Evolutionary conservation across 1,284 basidiomycete genomes (phyloP).

Genomic region (Schizopora paradoxa): DNA sequence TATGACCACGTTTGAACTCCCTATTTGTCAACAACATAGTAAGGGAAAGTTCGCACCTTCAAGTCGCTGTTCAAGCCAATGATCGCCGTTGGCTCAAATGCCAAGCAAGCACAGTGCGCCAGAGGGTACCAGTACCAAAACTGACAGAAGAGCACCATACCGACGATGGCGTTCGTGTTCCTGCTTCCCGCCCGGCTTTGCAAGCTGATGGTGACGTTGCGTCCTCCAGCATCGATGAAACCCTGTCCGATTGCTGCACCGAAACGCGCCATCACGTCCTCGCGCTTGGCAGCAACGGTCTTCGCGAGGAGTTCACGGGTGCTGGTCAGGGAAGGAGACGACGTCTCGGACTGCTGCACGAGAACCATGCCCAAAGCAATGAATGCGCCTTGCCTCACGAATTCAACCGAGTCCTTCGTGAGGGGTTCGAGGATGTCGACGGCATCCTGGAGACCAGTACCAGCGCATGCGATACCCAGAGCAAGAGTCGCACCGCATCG

Average conservation of each 20-base stretch:
- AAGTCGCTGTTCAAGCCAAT: constrained; percentile 85
- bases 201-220: constrained; percentile 90
- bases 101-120: constrained; percentile 87
- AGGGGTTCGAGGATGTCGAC: constrained; percentile 93
- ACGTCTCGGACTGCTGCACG: constrained; percentile 89
- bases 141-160: constrained; percentile 94
- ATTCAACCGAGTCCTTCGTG: constrained; percentile 95
- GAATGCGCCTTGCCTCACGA: constrained; percentile 96
- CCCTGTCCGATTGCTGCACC: constrained; percentile 93
- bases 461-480: constrained; percentile 92
- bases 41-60: constrained; percentile 46
- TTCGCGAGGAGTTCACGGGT: constrained; percentile 82
- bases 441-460: constrained; percentile 94
- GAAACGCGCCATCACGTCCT: constrained; percentile 96
- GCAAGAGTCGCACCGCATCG: constrained; percentile 93
- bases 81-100: constrained; percentile 91
- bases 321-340: constrained; percentile 73
- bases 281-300: constrained; percentile 91
- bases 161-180: constrained; percentile 90
- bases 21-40: constrained; percentile 2
- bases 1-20: constrained; percentile 28
- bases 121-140: constrained; percentile 99
- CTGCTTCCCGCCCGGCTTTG: constrained; percentile 87
- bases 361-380: constrained; percentile 93
- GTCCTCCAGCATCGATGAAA: constrained; percentile 92